A percentile compares a stretch with the other conserved stretches of the same genome.
phyloP scores from a whole-genome alignment of 139 green algal genomes.

The Deuterostichococcus epilithicus region DNA sequence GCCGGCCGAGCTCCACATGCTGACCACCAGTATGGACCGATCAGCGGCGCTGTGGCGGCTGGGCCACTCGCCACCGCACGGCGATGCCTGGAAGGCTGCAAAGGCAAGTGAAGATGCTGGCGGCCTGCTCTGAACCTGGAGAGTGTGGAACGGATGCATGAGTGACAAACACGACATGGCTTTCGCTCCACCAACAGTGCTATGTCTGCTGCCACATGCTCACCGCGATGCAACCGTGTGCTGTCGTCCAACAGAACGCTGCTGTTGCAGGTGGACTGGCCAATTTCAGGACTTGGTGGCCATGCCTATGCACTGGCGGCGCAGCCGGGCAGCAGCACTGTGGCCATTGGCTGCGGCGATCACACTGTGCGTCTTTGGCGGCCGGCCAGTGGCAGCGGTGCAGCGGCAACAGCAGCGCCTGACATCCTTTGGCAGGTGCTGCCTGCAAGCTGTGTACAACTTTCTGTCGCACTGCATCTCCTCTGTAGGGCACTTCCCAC shows the following conservation, averaged over 20 bases:
- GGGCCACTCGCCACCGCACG: neutral
- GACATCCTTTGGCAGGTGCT: neutral
- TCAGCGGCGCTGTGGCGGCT: neutral
- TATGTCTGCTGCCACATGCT: neutral
- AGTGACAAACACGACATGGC: too few relatives aligned
- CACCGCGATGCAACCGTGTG: neutral
- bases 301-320: neutral
- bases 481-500: too few relatives aligned
- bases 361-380: slow-evolving; percentile 24
- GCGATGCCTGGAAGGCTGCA: neutral
- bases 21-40: neutral
- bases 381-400: neutral
- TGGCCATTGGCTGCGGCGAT: slow-evolving; percentile 47
- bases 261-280: neutral
- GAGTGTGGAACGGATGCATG: too few relatives aligned
- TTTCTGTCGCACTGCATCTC: too few relatives aligned
- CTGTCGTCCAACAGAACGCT: neutral
- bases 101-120: neutral
- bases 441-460: too few relatives aligned
- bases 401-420: neutral
- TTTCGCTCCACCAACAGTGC: neutral
- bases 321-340: neutral
- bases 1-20: neutral
- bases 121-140: too few relatives aligned
- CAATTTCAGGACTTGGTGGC: neutral